Evolutionary conservation across 495 filamentous ascomycete genomes (phyloP), one percentile per base, ranked within the genome.

Genomic region (Penicillium steckii): DNA sequence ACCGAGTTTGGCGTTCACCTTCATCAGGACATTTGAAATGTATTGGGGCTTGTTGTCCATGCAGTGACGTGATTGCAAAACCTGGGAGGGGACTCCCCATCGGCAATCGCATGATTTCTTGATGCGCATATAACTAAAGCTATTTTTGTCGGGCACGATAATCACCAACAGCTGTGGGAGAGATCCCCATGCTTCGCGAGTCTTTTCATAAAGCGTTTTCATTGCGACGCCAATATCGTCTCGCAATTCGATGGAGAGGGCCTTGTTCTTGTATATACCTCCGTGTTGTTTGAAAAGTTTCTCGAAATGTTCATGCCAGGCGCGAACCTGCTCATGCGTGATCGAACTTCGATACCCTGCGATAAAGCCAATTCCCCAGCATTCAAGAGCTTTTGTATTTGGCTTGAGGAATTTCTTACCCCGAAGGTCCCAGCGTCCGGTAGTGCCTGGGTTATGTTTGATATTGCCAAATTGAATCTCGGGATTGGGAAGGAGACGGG

Each of bases 1-100:
- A 27, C 94, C 94, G n/a, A 96, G 82, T 72, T 97, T 98, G 13
- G 89, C 86, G 60, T 97, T 97, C 49, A 98, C 79, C 69, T 98
- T 98, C 88, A 97, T 91, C 43, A 80, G 74, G 22, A 96, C 87
- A 60, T 97, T 97, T 2, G 88, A 92, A 52, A 83, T 79, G 68
- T 96, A 96, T 66, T 97, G 92, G 1, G 73, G 72, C 13, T 84
- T 73, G 19, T 70, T 73, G 56, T 82, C 85, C 4, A 61, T 52
- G 10, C 90, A 87, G 48, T 91, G 84, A 0, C 55, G 59, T 10
- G 71, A 66, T 56, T 87, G 85, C 6, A 96, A 50, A 19, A 78
- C 77, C 65, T 97, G 93, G 6, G 90, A 87, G 8, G 86, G 75
- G 47, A 90, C 72, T 15, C 86, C 90, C 52, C 76, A 89, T n/a